Evolutionary conservation across 1,139 yeast genomes (phyloP), one percentile per base, ranked within the genome.

Genomic region (Kodamaea arcana): DNA sequence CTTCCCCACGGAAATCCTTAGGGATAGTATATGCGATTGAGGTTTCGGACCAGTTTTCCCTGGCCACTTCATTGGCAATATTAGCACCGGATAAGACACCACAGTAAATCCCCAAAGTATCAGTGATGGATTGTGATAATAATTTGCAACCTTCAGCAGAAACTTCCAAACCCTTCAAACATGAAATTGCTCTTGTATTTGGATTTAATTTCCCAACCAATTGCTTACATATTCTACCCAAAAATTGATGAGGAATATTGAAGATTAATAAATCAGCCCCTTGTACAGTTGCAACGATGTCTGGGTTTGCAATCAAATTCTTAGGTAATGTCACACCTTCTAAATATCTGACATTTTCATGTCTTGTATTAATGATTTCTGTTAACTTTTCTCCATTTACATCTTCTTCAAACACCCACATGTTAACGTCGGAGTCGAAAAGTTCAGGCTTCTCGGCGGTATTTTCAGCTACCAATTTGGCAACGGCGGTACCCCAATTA

Each of bases 81-180:
- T 90, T 90, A 40, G 97, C 97, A 41, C 97, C 97, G 2, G 94
- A 83, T 39, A 90, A 71, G 15, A 88, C 96, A 60, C 97, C 97
- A 66, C 97, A 90, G 62, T 83, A 78, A 48, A 90, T 76, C 30
- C 90, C 88, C 52, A 90, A 75, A 44, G 78, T 74, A 47, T 83
- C 81, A 39, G 83, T 75, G 51, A 90, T 83, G 51, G 78, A 78
- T 46, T 79, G 80, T 24, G 94, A 79, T 47, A 88, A 72, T 51
- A 90, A 71, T 54, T 81, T 80, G 54, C 94, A 87, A 37, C 94
- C 94, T 45, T 80, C 74, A 40, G 83, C 75, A 37, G 76, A 74
- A 33, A 90, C 94, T 56, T 87, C 87, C 54, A 90, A 78, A 42
- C 97, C 97, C 69, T 90, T 90, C 48, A 90, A 72, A 65, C 97